Evolutionary conservation across 2,329 filamentous ascomycete genomes (phyloP), one percentile per base, ranked within the genome.

Genomic region (Aureobasidium sp.): DNA sequence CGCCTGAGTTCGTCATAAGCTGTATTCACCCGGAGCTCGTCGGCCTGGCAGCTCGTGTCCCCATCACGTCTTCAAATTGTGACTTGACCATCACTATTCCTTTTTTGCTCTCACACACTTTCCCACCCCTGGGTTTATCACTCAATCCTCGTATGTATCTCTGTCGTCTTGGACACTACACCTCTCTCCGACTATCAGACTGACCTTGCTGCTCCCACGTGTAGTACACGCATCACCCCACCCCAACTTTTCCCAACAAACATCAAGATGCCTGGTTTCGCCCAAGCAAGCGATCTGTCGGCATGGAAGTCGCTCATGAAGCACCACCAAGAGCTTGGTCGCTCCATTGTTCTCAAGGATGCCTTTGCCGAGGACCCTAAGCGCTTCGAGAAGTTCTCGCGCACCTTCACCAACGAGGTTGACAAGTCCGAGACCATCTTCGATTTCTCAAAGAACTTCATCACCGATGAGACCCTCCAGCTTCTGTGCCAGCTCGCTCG

Each of bases 391-490:
- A 96, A 94, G 79, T 92, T 96, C 81, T 89, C 87, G 74, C 89
- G 87, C 75, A 90, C 84, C 72, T 96, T 97, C 78, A 80, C 84
- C 70, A 92, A 90, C 77, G 76, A 84, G 59, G 87, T 89, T 68
- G 90, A 95, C 72, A 83, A 83, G 71, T 87, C 86, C 69, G 91
- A 97, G 67, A 94, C 95, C 71, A 85, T 99, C 66, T 99, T 97
- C 78, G 94, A 99, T 78, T 99, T 96, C 80, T 94, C 89, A 81
- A 99, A 99, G 86, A 99, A 99, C 85, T 92, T 99, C 77, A 77
- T 97, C 71, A 94, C 89, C 65, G 90, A 96, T 69, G 92, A 97
- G 79, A 97, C 93, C 5, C 81, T 97, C 57, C 82, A 88, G 67
- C 83, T 96, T 55, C 84, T 99, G 60, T 82, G 95, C 71, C 87